Evolutionary conservation across 208 protist species (phyloP), one percentile per base, ranked within the genome.

Genomic region (Phytomonas sp.): DNA sequence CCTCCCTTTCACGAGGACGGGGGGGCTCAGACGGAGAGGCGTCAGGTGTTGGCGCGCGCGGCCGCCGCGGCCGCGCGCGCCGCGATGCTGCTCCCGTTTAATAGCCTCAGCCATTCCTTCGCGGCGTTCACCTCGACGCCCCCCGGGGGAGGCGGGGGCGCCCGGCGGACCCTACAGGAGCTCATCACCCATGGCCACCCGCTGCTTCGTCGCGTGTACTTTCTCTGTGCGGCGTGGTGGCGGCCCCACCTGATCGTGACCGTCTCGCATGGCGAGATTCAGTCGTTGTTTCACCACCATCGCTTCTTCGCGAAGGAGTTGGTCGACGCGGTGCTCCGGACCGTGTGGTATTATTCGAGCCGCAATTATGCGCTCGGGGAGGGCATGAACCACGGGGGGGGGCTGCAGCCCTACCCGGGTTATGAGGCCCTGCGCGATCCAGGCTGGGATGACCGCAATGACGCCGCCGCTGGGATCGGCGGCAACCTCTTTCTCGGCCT

Each of bases 141-240:
- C n/a, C n/a, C n/a, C n/a, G n/a, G n/a, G n/a, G n/a, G n/a, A n/a
- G n/a, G n/a, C n/a, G n/a, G n/a, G n/a, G n/a, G n/a, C n/a, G n/a
- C n/a, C n/a, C n/a, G n/a, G n/a, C n/a, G n/a, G 36, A 9, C 36
- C 36, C 9, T 40, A 9, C 36, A 40, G 36, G 36, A 40, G 9
- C 4, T 40, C 9, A 40, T 40, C 36, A 29, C 33, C 66, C 23
- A 26, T 7, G 30, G 29, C 36, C 36, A 40, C 36, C 36, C 70
- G 0, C 67, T 88, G 1, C 70, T 91, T 32, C 76, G 76, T 46
- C 78, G 70, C 29, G 73, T 89, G 26, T 82, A 73, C 31, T 76
- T 90, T 9, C 74, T 94, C 23, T 88, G 88, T 40, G 65, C 67
- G 53, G 74, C 77, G 30, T 88, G 88, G 71, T 94, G 88, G 88